phyloP scores from a whole-genome alignment of 2,329 filamentous ascomycete species.

The Beauveria sp. region DNA sequence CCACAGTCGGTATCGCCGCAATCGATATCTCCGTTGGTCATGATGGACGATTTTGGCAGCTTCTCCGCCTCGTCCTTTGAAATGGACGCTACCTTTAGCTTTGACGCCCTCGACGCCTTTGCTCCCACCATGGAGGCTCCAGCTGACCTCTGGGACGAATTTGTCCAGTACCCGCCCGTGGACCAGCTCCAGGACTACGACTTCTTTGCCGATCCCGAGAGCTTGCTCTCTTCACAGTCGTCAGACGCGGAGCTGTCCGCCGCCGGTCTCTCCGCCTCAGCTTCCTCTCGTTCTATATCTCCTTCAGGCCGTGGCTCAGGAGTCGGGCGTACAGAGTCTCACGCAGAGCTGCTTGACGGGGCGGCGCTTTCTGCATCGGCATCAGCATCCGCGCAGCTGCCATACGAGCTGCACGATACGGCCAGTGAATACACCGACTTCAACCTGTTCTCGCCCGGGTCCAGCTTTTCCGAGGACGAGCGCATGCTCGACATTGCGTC shows the following conservation, averaged over 20 bases:
- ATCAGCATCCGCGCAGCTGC: constrained; percentile 21
- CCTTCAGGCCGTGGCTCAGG: constrained; percentile 11
- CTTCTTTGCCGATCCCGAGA: constrained; percentile 37
- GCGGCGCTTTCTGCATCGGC: not conserved
- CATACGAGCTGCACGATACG: constrained; percentile 27
- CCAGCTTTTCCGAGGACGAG: constrained; percentile 43
- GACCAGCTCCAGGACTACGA: constrained; percentile 33
- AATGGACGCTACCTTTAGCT: constrained; percentile 14
- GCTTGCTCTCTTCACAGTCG: constrained; percentile 33
- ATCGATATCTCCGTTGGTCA: constrained; percentile 3
- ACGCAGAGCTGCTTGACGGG: constrained; percentile 2
- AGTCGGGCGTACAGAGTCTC: constrained; percentile 5
- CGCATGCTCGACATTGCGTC: constrained; percentile 26
- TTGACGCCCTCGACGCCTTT: constrained; percentile 12
- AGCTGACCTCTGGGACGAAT: constrained; percentile 36
- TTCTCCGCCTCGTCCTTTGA: constrained; percentile 12
- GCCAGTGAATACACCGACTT: constrained; percentile 43
- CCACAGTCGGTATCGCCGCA: not conserved
- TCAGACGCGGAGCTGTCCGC: constrained; percentile 15
- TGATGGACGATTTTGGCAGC: not conserved
- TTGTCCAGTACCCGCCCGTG: constrained; percentile 34
- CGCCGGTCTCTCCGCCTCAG: constrained; percentile 20
- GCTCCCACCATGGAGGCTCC: constrained; percentile 12
- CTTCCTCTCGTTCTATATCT: not conserved
- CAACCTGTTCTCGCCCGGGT: constrained; percentile 45